Evolutionary conservation across 306 rosid genomes (phyloP).

Genomic region (Inga oerstediana): DNA sequence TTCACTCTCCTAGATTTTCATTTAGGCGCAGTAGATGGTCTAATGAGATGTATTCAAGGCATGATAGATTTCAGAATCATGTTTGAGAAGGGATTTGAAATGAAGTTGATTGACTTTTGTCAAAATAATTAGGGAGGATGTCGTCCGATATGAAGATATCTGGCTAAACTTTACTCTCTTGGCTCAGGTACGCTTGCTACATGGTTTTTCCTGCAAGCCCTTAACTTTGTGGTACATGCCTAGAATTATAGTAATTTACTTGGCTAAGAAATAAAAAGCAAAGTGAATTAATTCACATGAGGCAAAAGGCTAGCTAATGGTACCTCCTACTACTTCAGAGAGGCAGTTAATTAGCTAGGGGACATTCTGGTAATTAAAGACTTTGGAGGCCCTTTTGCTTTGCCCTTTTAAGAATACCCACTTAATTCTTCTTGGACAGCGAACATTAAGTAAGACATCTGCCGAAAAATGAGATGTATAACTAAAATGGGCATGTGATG

Average conservation of each 20-base stretch:
- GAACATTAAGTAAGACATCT: neutral
- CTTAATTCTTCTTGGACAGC: neutral
- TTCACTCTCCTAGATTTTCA: no score
- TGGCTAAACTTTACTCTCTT: no score
- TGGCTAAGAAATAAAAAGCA: neutral
- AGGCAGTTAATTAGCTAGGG: neutral
- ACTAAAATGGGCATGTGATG: no score
- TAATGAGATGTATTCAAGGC: no score
- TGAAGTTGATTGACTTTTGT: no score
- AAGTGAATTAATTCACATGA: neutral
- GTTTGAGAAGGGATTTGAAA: no score
- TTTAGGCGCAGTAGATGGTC: no score
- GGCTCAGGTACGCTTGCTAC: neutral
- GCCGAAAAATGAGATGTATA: no score
- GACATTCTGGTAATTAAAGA: neutral
- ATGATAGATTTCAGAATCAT: no score
- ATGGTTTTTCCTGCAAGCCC: neutral
- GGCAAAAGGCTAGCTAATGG: neutral
- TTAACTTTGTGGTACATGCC: neutral
- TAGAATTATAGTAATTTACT: neutral
- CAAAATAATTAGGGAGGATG: no score
- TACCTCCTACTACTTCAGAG: neutral
- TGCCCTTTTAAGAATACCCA: neutral
- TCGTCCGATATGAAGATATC: no score
- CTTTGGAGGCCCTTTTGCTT: neutral